Evolutionary conservation across 129 eudicot genomes (phyloP), one percentile per base, ranked within the genome.

Genomic region (Lonicera japonica): DNA sequence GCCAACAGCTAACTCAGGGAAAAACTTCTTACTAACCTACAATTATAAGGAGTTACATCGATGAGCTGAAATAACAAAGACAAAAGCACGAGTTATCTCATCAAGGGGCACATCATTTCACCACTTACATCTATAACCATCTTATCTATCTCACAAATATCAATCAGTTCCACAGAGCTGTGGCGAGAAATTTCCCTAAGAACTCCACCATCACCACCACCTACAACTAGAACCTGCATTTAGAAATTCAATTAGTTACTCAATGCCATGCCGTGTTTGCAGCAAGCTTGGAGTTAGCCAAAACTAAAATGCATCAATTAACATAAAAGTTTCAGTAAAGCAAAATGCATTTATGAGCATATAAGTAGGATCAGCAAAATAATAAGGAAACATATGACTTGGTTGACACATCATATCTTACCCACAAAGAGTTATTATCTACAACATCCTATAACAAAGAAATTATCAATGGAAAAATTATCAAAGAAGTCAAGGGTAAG

Each of bases 181-280:
- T 92, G 99, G 48, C 95, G 96, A 71, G 91, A 70, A 67, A 88
- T 75, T 76, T 92, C 99, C 70, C 96, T 72, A 52, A 92, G 91
- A 55, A 92, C 96, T 51, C 99, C 99, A 73, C 99, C 99, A 80
- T 92, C 99, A 63, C 99, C 99, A 25, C 99, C 99, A 66, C 99
- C 99, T 58, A 92, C 95, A 36, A 92, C 96, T 70, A 92, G 75
- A 53, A 92, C 91, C 96, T 92, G 83, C 74, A 78, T 39, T 54
- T 60, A 50, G 21, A n/a, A 50, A 5, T 14, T 50, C 55, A 50
- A 16, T 14, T 17, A 50, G 36, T 29, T 29, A 6, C 36, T 29
- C 36, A n/a, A n/a, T n/a, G n/a, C n/a, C n/a, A n/a, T n/a, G n/a
- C n/a, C n/a, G n/a, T n/a, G n/a, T n/a, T n/a, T n/a, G n/a, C 36